Evolutionary conservation across 176 grass and related monocot genomes (phyloP).

Genomic region (Hsuehochloa calcarea): DNA sequence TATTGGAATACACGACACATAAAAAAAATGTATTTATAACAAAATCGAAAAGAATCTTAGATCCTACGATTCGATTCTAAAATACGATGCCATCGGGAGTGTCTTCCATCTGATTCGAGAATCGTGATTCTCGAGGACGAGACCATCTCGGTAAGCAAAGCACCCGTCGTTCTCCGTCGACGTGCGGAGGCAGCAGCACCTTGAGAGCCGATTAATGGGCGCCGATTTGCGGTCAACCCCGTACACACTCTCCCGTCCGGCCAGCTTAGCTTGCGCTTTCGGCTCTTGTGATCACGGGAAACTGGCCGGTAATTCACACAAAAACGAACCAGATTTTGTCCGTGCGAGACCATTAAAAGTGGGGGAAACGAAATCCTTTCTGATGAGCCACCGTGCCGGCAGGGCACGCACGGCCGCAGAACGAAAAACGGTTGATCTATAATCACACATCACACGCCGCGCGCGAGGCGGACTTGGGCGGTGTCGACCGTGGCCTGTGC

Average conservation of each 20-base stretch:
- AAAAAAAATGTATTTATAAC: too few relatives aligned
- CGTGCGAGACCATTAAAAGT: slow-evolving; percentile 26
- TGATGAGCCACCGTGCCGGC: neutral
- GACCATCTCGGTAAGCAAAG: neutral
- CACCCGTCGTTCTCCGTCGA: slow-evolving; percentile 27
- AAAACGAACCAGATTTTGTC: neutral
- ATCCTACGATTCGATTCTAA: too few relatives aligned
- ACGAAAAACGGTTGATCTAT: too few relatives aligned
- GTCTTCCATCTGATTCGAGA: too few relatives aligned
- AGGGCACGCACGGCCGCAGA: neutral
- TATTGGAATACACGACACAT: too few relatives aligned
- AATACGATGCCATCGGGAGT: too few relatives aligned
- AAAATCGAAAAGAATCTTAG: too few relatives aligned
- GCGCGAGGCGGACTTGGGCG: neutral
- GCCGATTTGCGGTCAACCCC: neutral
- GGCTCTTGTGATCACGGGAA: neutral
- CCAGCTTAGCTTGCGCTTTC: neutral
- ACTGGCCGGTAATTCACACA: neutral
- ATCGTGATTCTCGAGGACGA: neutral
- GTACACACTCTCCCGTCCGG: slow-evolving; percentile 20
- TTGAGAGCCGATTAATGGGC: slow-evolving; percentile 41
- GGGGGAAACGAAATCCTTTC: neutral
- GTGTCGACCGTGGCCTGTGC: neutral
- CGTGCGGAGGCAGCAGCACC: neutral
- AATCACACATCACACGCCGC: neutral